Base-by-base conservation (phyloP, 306 rosid species). In the Styphnolobium japonicum region DNA sequence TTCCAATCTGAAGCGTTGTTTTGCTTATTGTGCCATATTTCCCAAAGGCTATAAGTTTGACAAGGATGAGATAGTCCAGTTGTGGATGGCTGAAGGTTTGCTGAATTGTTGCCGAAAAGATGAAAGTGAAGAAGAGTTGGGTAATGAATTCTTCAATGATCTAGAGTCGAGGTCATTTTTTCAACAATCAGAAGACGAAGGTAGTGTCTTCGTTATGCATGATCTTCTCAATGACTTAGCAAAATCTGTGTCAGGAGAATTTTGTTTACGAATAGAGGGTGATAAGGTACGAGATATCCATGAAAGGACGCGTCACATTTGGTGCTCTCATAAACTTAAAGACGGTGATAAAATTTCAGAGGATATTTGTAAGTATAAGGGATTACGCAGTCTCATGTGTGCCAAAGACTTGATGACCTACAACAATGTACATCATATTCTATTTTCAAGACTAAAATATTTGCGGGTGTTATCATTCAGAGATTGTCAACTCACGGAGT, bases 181-280 rank as follows among this genome's bases (percentile, higher is more conserved):
- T 52, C 79, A 77, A 51, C 56, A 22, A 45, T 22, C 65, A 10
- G n/a, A n/a, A n/a, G 0, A 49, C 0, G 0, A 2, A 5, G 0
- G n/a, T n/a, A n/a, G n/a, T n/a, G n/a, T n/a, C n/a, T 73, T 56
- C 25, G 1, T 65, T 5, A 73, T 81, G 80, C 63, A 53, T 9
- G 78, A 73, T 14, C 75, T 66, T 66, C 31, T 83, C 15, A 77
- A 64, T 16, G 83, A 71, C 10, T 58, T 83, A 27, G 76, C 76
- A 4, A 71, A 65, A 45, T 56, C 10, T 23, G 49, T 71, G 0
- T 3, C 0, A 0, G 66, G 64, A 0, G 76, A 53, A 14, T 65
- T 73, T 73, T 14, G 40, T 51, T 29, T 34, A 0, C 11, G 42
- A 2, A 2, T 53, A 0, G 3, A 81, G 8, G 55, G 0, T 15